Evolutionary conservation across 345 rosid genomes (phyloP).

Genomic region (Bruguiera parviflora): DNA sequence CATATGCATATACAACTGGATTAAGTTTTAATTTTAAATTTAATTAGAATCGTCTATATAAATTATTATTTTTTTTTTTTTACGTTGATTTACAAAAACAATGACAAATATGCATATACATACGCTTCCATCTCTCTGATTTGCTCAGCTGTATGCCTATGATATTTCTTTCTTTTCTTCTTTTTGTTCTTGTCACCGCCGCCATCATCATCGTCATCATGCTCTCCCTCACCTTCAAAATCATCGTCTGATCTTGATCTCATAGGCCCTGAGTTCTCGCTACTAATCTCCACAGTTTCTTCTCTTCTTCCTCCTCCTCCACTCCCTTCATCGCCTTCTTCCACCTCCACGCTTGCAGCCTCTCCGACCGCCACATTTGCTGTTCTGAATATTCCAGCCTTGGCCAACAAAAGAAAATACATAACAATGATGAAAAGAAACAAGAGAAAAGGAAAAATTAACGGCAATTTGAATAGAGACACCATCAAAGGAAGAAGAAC

Average conservation of each 20-base stretch:
- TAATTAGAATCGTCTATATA: not conserved
- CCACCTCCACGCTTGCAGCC: constrained; percentile 47
- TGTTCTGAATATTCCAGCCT: constrained; percentile 93
- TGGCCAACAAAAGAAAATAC: constrained; percentile 4
- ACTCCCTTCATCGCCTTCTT: constrained; percentile 65
- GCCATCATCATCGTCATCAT: constrained; percentile 43
- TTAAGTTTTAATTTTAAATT: no score
- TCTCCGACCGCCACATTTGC: constrained; percentile 38
- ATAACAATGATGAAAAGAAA: not conserved
- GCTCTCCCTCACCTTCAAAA: constrained; percentile 53
- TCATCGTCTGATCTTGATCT: constrained; percentile 87
- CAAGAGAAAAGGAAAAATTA: not conserved
- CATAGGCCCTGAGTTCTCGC: constrained; percentile 83
- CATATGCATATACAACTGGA: no score
- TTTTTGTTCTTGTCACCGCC: constrained; percentile 52
- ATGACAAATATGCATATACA: constrained; percentile 12
- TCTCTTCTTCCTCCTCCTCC: constrained; percentile 49
- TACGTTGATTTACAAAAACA: not conserved
- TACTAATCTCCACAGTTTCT: constrained; percentile 81
- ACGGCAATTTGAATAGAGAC: not conserved
- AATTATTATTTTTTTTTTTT: not conserved
- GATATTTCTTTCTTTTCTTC: constrained; percentile 94
- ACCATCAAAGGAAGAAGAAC: no score
- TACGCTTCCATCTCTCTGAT: constrained; percentile 98
- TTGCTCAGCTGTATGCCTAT: constrained; percentile 90